These are phyloP conservation scores for Sphagnum fallax DNA, from an alignment of 228 moss, liverwort and hornwort species.

Conservation along the genomic window DNA sequence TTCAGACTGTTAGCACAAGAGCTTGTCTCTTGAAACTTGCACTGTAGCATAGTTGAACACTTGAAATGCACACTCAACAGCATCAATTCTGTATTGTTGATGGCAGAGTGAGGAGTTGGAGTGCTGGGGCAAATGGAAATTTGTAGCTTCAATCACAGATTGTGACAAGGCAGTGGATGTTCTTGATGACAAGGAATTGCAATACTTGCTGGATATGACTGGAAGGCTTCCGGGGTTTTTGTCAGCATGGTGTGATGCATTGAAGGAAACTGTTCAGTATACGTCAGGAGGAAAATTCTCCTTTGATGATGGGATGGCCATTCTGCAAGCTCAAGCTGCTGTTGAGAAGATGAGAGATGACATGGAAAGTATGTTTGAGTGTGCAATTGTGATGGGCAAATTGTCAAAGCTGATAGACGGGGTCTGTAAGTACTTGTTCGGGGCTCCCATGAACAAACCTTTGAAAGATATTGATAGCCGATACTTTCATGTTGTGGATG, in stretches of 20 bases:
- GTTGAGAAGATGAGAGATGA: constrained; percentile 7
- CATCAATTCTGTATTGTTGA: neutral
- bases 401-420: constrained; percentile 8
- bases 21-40: no score
- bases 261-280: constrained; percentile 7
- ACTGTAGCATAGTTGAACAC: no score
- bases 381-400: neutral
- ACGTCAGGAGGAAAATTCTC: constrained; percentile 3
- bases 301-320: constrained; percentile 4
- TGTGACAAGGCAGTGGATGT: constrained; percentile 7
- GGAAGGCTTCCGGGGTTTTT: constrained; percentile 5
- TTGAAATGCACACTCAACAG: no score
- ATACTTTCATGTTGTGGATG: constrained; percentile 3
- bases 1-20: no score
- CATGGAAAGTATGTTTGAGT: constrained; percentile 6
- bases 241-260: constrained; percentile 9
- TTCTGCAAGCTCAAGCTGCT: constrained; percentile 7
- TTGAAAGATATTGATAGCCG: constrained; percentile 3
- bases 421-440: constrained; percentile 9
- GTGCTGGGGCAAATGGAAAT: constrained; percentile 11
- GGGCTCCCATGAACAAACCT: constrained; percentile 4
- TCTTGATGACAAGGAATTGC: constrained; percentile 9
- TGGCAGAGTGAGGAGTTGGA: constrained; percentile 8
- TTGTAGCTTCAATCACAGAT: constrained; percentile 8
- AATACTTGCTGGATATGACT: constrained; percentile 7